Base-by-base conservation (phyloP, 139 green algal genomes). In the Chlamydomonas sphaeroides region DNA sequence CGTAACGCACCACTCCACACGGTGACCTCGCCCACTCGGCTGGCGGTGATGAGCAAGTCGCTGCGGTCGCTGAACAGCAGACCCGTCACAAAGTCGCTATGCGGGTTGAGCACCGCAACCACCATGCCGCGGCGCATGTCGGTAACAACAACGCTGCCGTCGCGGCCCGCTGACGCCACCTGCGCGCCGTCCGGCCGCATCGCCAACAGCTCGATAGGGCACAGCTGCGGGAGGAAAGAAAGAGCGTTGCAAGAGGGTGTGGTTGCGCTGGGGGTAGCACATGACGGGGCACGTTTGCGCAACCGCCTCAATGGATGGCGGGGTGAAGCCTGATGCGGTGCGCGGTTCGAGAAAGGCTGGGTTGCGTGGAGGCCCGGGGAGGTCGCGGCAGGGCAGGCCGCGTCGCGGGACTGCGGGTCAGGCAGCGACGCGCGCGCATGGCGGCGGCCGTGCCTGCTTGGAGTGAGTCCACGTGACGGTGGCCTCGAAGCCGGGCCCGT, bases 1-100 rank as follows among this genome's bases (percentile, higher is more conserved):
- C n/a, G n/a, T n/a, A n/a, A n/a, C n/a, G n/a, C n/a, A 80, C 74
- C 74, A 32, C 62, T 70, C 74, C 74, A 80, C 7, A 80, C 74
- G 10, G n/a, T 45, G 17, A 80, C 74, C 74, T 80, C 59, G 23
- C 74, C 74, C 17, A 80, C 74, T 30, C 74, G 74, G 42, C 39
- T 71, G 59, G 74, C 74, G 6, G 41, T 63, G 3, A 80, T 57
- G 5, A 80, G 59, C 59, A 80, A 10, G 74, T 80, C 74, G 30
- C 39, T 63, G 14, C 74, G 39, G 25, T 70, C 39, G 74, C 74
- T 80, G 74, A 42, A 80, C 23, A 80, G 39, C n/a, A 73, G 38
- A 41, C 65, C 56, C 39, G 80, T 85, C 57, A 85, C 53, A 23
- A 68, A 85, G 32, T 79, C 80, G 39, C 26, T 72, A 48, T 85